A percentile compares a stretch with the other conserved stretches of the same genome.
Conservation (phyloP, 306 rosid species). For the Pachyrhizus erosus region DNA sequence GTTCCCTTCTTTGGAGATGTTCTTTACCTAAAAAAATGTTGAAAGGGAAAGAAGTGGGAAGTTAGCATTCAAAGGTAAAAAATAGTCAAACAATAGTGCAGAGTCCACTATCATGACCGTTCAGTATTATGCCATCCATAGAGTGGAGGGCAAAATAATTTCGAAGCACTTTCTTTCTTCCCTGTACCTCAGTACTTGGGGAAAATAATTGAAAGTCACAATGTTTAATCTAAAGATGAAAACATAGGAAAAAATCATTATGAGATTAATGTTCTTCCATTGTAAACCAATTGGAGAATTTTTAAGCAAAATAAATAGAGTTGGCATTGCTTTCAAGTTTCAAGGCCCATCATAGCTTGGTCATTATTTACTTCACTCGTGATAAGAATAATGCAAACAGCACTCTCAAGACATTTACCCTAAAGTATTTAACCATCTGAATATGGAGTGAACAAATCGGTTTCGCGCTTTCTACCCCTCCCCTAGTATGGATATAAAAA, state of each 20-base stretch:
- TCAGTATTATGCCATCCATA: conserved; percentile 27
- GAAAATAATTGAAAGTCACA: not conserved
- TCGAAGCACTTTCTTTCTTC: conserved; percentile 7
- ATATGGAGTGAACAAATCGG: not conserved
- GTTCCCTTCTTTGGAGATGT: not conserved
- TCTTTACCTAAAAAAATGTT: not conserved
- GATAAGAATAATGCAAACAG: not conserved
- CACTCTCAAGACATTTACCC: not conserved
- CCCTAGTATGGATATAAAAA: not conserved
- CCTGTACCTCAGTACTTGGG: not conserved
- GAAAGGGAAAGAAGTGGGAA: conserved; percentile 16
- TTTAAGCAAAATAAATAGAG: not conserved
- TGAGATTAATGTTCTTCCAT: not conserved
- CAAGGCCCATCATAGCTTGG: not conserved
- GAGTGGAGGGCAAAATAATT: conserved; percentile 40
- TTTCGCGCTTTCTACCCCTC: not conserved
- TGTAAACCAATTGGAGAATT: not conserved
- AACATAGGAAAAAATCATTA: no score
- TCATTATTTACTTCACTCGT: not conserved
- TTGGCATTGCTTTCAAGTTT: not conserved
- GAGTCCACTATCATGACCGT: conserved; percentile 29
- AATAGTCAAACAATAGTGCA: not conserved
- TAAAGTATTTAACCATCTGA: not conserved
- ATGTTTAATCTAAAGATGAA: conserved; percentile 3
- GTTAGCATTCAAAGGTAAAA: not conserved